These are phyloP conservation scores for Nannizziopsis barbatae DNA, from an alignment of 2,329 filamentous ascomycete genomes.

Conservation along the genomic window DNA sequence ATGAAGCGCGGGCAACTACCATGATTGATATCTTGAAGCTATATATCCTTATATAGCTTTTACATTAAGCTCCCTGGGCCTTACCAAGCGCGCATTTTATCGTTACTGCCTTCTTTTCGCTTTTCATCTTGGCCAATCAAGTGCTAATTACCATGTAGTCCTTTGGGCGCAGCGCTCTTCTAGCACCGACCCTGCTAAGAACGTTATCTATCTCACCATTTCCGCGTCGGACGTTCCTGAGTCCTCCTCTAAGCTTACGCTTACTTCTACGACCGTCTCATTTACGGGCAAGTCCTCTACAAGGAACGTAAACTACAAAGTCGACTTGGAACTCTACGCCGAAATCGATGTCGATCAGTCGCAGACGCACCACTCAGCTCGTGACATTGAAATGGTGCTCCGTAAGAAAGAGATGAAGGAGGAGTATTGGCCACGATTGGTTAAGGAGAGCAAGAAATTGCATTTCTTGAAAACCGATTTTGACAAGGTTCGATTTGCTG, in stretches of 20 bases:
- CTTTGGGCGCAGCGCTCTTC: slow-evolving; percentile 97
- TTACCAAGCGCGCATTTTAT: background rate
- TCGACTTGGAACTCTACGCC: slow-evolving; percentile 76
- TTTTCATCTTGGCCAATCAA: background rate
- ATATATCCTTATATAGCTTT: background rate
- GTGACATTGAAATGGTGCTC: slow-evolving; percentile 81
- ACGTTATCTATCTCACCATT: slow-evolving; percentile 91
- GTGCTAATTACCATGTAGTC: slow-evolving; percentile 46
- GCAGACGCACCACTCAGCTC: slow-evolving; percentile 78
- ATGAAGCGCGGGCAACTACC: background rate
- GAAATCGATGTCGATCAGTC: slow-evolving; percentile 79
- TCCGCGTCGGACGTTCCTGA: slow-evolving; percentile 72
- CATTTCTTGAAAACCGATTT: slow-evolving; percentile 99
- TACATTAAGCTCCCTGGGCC: background rate
- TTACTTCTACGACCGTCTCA: slow-evolving; percentile 63
- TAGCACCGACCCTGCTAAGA: slow-evolving; percentile 65
- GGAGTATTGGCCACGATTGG: slow-evolving; percentile 89
- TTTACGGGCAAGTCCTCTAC: slow-evolving; percentile 75
- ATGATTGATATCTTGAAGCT: background rate
- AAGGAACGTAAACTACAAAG: slow-evolving; percentile 75
- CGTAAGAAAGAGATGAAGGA: slow-evolving; percentile 94
- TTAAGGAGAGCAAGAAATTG: slow-evolving; percentile 79
- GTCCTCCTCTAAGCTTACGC: slow-evolving; percentile 65
- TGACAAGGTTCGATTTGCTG: slow-evolving; percentile 59
- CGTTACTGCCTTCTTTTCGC: background rate